These are phyloP conservation scores for Stylosanthes scabra DNA, from an alignment of 331 rosid genomes.

Conservation along the genomic window DNA sequence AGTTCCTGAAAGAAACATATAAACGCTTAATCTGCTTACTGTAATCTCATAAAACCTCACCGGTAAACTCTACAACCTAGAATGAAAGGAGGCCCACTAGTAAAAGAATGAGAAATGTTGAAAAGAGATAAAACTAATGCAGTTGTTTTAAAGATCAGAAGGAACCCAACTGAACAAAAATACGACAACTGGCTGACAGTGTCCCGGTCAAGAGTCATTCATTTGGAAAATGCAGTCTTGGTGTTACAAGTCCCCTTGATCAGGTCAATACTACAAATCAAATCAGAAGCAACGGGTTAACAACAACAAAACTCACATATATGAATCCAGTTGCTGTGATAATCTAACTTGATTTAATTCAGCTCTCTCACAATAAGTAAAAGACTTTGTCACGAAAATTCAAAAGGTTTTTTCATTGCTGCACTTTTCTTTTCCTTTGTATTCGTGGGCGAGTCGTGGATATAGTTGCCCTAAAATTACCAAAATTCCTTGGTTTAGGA, in stretches of 20 bases:
- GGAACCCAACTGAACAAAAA: not conserved
- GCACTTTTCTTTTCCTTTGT: not conserved
- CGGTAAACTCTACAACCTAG: not conserved
- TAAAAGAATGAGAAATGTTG: slow-evolving; percentile 7
- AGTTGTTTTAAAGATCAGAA: not conserved
- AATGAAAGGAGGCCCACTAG: not conserved
- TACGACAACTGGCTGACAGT: not conserved
- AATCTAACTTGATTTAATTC: slow-evolving; percentile 7
- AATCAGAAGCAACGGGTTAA: slow-evolving; percentile 1
- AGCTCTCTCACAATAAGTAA: not conserved
- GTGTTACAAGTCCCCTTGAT: not conserved
- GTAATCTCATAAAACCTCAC: slow-evolving; percentile 7
- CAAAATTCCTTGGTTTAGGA: not conserved
- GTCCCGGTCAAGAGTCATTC: not conserved
- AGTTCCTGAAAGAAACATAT: not conserved
- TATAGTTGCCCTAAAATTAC: not conserved
- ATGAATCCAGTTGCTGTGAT: not conserved
- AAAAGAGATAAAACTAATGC: slow-evolving; percentile 17
- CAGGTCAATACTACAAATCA: not conserved
- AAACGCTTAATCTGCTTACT: not conserved
- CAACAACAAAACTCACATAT: not conserved
- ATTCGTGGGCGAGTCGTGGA: not conserved
- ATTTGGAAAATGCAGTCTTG: not conserved
- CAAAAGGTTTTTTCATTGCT: not conserved
- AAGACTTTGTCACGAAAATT: not conserved